A percentile compares a stretch with the other conserved stretches of the same genome.
Conservation (phyloP, 2,329 filamentous ascomycete species). For the Pseudogymnoascus sp. region DNA sequence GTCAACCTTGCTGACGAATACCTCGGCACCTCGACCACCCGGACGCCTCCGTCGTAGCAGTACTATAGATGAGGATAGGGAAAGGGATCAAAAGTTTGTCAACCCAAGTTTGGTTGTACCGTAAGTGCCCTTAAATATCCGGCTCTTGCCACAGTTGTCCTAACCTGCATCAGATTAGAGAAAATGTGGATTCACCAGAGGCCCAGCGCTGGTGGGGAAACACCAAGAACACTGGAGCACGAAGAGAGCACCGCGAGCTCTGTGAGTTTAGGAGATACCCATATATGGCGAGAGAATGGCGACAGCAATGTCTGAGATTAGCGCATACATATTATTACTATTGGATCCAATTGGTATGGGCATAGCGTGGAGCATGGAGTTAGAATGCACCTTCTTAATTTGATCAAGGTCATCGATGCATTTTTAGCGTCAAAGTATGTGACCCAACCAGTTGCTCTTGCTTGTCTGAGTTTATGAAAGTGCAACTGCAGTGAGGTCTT, state of each 20-base stretch:
- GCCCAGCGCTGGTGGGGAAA: background rate
- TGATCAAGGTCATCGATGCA: background rate
- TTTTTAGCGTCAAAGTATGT: background rate
- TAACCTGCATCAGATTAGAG: constrained; percentile 45
- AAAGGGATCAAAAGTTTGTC: constrained; percentile 64
- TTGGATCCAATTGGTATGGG: background rate
- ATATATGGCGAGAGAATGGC: constrained; percentile 41
- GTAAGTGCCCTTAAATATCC: constrained; percentile 40
- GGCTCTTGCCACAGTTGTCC: constrained; percentile 15
- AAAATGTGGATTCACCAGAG: constrained; percentile 55
- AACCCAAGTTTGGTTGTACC: constrained; percentile 68
- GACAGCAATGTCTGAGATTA: constrained; percentile 27
- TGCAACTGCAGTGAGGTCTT: background rate
- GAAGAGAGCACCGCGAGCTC: constrained; percentile 38
- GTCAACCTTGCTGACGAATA: constrained; percentile 38
- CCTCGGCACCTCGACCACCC: constrained; percentile 22
- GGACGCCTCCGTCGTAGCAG: constrained; percentile 33
- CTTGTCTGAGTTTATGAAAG: background rate
- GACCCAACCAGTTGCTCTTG: background rate
- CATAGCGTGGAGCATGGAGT: background rate
- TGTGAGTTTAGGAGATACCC: constrained; percentile 44
- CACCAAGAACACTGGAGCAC: background rate
- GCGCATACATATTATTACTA: background rate
- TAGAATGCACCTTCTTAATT: constrained; percentile 1
- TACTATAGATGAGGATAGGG: constrained; percentile 66